phyloP scores from a whole-genome alignment of 306 rosid genomes.

The Vigna reflexopilosa region DNA sequence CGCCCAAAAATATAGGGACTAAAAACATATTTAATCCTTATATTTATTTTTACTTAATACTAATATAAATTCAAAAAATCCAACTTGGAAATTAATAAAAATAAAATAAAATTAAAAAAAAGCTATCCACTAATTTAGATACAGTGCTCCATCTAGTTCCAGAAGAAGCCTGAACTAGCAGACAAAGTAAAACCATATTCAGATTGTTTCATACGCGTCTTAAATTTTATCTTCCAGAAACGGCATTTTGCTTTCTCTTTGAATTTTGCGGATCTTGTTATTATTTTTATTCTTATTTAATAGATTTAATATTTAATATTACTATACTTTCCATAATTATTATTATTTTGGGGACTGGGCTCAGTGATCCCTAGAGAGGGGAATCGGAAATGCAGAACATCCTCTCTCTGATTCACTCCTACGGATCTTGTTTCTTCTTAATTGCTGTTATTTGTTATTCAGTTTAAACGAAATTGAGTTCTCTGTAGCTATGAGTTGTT shows the following conservation, averaged over 20 bases:
- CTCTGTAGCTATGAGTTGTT: slow-evolving; percentile 49
- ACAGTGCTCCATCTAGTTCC: slow-evolving; percentile 33
- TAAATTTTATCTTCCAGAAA: slow-evolving; percentile 1
- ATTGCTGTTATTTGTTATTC: neutral
- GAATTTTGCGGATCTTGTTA: neutral
- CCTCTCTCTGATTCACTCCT: slow-evolving; percentile 23
- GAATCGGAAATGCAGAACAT: neutral
- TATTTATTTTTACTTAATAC: too few relatives aligned
- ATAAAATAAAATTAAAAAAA: neutral
- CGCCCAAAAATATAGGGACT: too few relatives aligned
- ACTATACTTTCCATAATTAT: too few relatives aligned
- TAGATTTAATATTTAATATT: neutral
- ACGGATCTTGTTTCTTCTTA: slow-evolving; percentile 15
- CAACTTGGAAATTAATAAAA: too few relatives aligned
- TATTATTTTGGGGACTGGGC: neutral
- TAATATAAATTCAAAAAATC: too few relatives aligned
- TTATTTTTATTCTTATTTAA: neutral
- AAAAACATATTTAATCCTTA: too few relatives aligned
- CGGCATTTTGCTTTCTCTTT: neutral
- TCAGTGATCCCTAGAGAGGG: slow-evolving; percentile 21
- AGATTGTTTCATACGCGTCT: slow-evolving; percentile 47
- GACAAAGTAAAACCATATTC: slow-evolving; percentile 14
- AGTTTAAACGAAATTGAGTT: neutral
- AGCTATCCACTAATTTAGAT: neutral
- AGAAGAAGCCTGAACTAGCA: slow-evolving; percentile 38